A percentile compares a stretch with the other conserved stretches of the same genome.
Conservation (phyloP, 129 eudicot species). For the Glebionis coronaria region DNA sequence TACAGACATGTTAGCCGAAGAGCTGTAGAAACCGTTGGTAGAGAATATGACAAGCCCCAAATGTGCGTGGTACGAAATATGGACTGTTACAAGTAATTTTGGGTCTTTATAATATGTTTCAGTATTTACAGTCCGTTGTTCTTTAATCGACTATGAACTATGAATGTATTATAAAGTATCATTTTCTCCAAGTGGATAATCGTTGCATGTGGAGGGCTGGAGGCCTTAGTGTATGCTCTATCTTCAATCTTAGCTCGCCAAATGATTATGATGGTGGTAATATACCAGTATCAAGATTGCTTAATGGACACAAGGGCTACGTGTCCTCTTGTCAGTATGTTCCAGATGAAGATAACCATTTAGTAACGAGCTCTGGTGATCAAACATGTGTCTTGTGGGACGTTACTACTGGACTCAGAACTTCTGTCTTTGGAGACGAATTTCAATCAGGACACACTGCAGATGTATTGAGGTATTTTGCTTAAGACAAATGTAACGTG, state of each 20-base stretch:
- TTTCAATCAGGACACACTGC: slow-evolving; percentile 79
- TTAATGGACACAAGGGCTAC: slow-evolving; percentile 86
- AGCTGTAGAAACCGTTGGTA: no score
- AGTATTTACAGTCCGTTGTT: no score
- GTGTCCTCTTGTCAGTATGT: slow-evolving; percentile 85
- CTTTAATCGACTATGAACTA: no score
- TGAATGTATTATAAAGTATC: no score
- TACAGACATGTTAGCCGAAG: no score
- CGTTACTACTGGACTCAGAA: slow-evolving; percentile 66
- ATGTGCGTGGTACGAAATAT: no score
- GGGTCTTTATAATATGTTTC: neutral
- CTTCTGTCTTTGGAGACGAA: slow-evolving; percentile 95
- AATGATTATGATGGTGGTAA: slow-evolving; percentile 71
- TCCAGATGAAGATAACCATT: slow-evolving; percentile 42
- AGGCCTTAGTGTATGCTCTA: slow-evolving; percentile 82
- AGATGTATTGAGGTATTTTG: slow-evolving; percentile 72
- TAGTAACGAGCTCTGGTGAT: slow-evolving; percentile 58
- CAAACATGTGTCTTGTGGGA: slow-evolving; percentile 92
- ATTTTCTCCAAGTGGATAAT: slow-evolving; percentile 66
- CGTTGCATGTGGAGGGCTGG: slow-evolving; percentile 95
- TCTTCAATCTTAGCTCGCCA: slow-evolving; percentile 69
- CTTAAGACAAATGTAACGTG: neutral
- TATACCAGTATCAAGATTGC: slow-evolving; percentile 73
- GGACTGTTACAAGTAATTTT: neutral
- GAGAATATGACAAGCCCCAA: no score